Conservation (phyloP, 208 protist species). For the Trypanosoma mega region DNA sequence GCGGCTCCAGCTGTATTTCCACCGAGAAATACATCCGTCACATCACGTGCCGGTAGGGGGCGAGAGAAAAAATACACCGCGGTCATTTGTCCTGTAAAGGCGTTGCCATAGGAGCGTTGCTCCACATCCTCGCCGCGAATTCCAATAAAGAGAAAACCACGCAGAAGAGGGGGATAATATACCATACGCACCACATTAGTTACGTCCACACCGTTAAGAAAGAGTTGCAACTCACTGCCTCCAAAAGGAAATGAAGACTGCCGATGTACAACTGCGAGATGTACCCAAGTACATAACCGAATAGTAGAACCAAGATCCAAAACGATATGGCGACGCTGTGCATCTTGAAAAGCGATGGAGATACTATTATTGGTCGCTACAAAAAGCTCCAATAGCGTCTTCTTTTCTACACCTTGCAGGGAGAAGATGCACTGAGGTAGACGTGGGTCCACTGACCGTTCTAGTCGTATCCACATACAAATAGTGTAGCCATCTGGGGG, state of each 20-base stretch:
- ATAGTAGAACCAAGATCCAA: conserved; percentile 27
- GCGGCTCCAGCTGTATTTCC: conserved; percentile 2
- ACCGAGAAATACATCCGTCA: conserved; percentile 29
- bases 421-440: conserved; percentile 37
- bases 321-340: conserved; percentile 9
- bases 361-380: conserved; percentile 8
- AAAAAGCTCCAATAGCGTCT: conserved; percentile 32
- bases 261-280: conserved; percentile 37
- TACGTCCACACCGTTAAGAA: conserved; percentile 48
- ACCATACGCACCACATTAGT: conserved; percentile 25
- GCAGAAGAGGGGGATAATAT: conserved; percentile 45
- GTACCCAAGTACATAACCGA: conserved; percentile 27
- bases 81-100: conserved; percentile 69
- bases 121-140: conserved; percentile 59
- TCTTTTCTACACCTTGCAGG: conserved; percentile 37
- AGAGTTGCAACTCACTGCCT: conserved; percentile 35
- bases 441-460: conserved; percentile 18
- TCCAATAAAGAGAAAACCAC: conserved; percentile 53
- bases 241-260: conserved; percentile 25
- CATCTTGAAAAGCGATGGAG: conserved; percentile 23
- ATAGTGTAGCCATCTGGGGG: conserved; percentile 74
- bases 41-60: conserved; percentile 36
- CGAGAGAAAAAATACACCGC: conserved; percentile 64
- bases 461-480: conserved; percentile 64
- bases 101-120: conserved; percentile 33